These are phyloP conservation scores for Zygosaccharomyces gambellarensis DNA, from an alignment of 805 yeast species.

Conservation along the genomic window DNA sequence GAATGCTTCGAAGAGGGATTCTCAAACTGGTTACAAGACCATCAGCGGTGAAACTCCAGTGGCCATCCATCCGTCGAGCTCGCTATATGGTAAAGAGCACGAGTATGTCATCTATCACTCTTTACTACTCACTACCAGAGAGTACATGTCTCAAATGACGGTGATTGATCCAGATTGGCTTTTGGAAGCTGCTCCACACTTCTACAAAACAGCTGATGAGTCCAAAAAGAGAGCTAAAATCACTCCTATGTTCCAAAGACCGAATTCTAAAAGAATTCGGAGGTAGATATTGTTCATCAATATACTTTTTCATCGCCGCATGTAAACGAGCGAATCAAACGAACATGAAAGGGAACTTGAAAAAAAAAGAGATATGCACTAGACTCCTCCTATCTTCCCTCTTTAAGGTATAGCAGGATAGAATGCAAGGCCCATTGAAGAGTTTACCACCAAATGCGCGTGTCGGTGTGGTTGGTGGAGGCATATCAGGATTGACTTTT, in stretches of 20 bases:
- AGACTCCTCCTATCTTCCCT: background rate
- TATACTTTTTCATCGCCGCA: background rate
- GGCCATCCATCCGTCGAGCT: slow-evolving; percentile 81
- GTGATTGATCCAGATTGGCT: slow-evolving; percentile 82
- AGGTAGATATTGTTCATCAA: background rate
- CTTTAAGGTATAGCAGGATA: background rate
- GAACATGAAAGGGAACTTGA: background rate
- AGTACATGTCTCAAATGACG: slow-evolving; percentile 87
- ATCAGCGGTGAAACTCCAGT: slow-evolving; percentile 72
- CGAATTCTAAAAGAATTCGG: slow-evolving; percentile 71
- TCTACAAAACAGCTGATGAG: slow-evolving; percentile 60
- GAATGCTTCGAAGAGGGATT: slow-evolving; percentile 60
- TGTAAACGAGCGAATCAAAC: background rate
- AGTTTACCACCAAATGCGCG: slow-evolving; percentile 32
- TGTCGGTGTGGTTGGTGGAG: slow-evolving; percentile 81
- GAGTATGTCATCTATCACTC: slow-evolving; percentile 82
- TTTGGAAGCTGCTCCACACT: slow-evolving; percentile 61
- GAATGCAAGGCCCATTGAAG: slow-evolving; percentile 19
- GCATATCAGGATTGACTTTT: slow-evolving; percentile 78
- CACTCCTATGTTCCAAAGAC: slow-evolving; percentile 60
- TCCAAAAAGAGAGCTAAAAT: slow-evolving; percentile 59
- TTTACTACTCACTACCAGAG: slow-evolving; percentile 74
- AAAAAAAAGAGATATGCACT: background rate
- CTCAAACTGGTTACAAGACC: slow-evolving; percentile 69
- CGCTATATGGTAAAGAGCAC: slow-evolving; percentile 56